A percentile compares a stretch with the other conserved stretches of the same genome.
These are phyloP conservation scores for Neoboletus subvelutipes DNA, from an alignment of 768 basidiomycete genomes.

Conservation along the genomic window DNA sequence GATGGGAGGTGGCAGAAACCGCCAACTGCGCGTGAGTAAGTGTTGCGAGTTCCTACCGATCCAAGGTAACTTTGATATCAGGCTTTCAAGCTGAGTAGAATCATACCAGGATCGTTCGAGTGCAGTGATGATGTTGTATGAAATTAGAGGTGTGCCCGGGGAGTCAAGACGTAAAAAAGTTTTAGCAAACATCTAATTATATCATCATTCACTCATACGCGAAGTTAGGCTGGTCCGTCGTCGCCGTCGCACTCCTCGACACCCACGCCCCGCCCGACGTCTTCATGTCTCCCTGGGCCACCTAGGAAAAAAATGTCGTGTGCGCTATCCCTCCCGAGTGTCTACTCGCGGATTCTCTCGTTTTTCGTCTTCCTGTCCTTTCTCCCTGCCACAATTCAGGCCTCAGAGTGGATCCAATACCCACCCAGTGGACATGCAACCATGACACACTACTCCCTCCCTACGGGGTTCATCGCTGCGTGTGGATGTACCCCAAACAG, in stretches of 20 bases:
- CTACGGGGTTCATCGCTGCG: slow-evolving; percentile 50
- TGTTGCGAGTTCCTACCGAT: too few relatives aligned
- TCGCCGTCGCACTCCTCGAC: not conserved
- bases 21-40: not conserved
- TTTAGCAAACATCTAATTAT: not conserved
- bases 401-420: slow-evolving; percentile 62
- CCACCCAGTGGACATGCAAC: slow-evolving; percentile 63
- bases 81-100: not conserved
- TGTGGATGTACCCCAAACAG: slow-evolving; percentile 75
- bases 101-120: not conserved
- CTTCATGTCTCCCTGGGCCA: slow-evolving; percentile 16
- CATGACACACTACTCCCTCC: slow-evolving; percentile 71
- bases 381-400: slow-evolving; percentile 23
- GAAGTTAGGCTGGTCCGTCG: not conserved
- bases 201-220: slow-evolving; percentile 1
- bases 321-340: not conserved
- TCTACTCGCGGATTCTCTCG: slow-evolving; percentile 22
- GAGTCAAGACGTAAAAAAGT: not conserved
- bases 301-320: slow-evolving; percentile 17
- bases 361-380: slow-evolving; percentile 24
- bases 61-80: not conserved
- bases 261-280: not conserved
- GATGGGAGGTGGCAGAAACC: not conserved
- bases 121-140: not conserved
- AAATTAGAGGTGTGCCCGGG: not conserved